These are phyloP conservation scores for Elymus sibiricus DNA, from an alignment of 176 grass and related monocot genomes.

Conservation along the genomic window DNA sequence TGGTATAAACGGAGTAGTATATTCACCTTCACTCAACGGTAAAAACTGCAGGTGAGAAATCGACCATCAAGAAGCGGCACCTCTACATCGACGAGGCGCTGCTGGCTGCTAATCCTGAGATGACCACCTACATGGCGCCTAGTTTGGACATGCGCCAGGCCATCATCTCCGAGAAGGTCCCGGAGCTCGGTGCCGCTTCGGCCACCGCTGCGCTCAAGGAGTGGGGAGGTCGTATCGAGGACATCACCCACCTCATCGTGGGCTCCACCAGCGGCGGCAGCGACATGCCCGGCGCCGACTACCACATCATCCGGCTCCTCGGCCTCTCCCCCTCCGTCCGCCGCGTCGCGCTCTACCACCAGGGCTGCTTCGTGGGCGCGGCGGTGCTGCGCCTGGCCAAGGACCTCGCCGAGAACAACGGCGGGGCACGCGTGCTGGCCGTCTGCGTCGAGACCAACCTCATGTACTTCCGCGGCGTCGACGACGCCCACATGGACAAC, in stretches of 20 bases:
- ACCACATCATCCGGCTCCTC: slow-evolving; percentile 30
- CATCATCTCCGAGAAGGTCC: slow-evolving; percentile 12
- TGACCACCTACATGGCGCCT: slow-evolving; percentile 16
- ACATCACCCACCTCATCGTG: slow-evolving; percentile 44
- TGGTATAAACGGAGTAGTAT: too few species aligned
- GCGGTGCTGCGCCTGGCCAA: slow-evolving; percentile 31
- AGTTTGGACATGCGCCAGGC: slow-evolving; percentile 20
- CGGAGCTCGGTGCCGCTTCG: slow-evolving; percentile 17
- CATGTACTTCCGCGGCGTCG: slow-evolving; percentile 21
- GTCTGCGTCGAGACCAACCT: slow-evolving; percentile 21
- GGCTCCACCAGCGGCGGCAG: slow-evolving; percentile 30
- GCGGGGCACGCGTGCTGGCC: slow-evolving; percentile 23
- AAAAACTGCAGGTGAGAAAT: slow-evolving; percentile 31
- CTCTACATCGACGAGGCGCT: slow-evolving; percentile 22
- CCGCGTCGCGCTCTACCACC: slow-evolving; percentile 27
- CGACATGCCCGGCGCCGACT: slow-evolving; percentile 38
- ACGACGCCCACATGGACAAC: slow-evolving; percentile 25
- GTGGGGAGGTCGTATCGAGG: slow-evolving; percentile 12
- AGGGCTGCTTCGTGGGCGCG: slow-evolving; percentile 25
- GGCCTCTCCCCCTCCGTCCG: slow-evolving; percentile 15
- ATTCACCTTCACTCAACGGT: background rate
- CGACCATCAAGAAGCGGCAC: slow-evolving; percentile 33
- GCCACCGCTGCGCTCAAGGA: slow-evolving; percentile 5
- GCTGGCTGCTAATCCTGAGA: slow-evolving; percentile 6
- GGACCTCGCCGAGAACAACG: slow-evolving; percentile 50